Base-by-base conservation (phyloP, 163 green algal species). In the Chlorella variabilis region DNA sequence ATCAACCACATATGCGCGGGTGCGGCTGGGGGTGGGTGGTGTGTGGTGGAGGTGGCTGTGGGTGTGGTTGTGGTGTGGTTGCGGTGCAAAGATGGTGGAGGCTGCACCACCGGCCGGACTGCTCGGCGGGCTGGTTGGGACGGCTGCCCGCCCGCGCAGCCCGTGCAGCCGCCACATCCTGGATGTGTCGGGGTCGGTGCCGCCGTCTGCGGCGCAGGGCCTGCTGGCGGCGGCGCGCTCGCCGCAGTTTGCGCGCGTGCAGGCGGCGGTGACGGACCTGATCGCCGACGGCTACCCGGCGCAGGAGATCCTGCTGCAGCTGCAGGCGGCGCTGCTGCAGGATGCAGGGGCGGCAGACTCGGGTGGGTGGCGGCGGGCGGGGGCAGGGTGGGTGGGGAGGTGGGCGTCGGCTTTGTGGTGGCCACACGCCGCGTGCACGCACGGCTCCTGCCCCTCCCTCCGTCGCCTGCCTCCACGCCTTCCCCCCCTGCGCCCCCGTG, bases 221-320 rank as follows among this genome's bases (percentile, higher is more conserved):
- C 81, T 97, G 71, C 75, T 95, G 71, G 58, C 62, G 6, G 89
- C 87, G 0, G 93, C 67, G 3, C 68, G 42, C 68, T 45, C 27
- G 0, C 2, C 42, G 0, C 6, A 41, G 3, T 48, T 71, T 49
- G 42, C 41, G 20, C 68, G 45, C 41, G n/a, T 42, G 6, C 68
- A 49, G 42, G 20, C n/a, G 33, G 81, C 79, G 62, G 89, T 98
- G 34, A 87, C 75, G 0, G 85, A 93, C 69, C 80, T 94, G 36
- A 93, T 98, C 20, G 87, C 89, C 1, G 94, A 98, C 34, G 96
- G 96, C 34, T 98, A 93, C 80, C 86, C 92, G 13, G 86, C 86
- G 33, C 92, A 97, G 80, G 92, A 96, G 75, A 80, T 98, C 48
- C 83, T 98, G 82, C 75, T 95, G 75, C 91, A 96, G 89, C 79